Evolutionary conservation across 805 yeast species (phyloP).

Genomic region (Hanseniaspora occidentalis): DNA sequence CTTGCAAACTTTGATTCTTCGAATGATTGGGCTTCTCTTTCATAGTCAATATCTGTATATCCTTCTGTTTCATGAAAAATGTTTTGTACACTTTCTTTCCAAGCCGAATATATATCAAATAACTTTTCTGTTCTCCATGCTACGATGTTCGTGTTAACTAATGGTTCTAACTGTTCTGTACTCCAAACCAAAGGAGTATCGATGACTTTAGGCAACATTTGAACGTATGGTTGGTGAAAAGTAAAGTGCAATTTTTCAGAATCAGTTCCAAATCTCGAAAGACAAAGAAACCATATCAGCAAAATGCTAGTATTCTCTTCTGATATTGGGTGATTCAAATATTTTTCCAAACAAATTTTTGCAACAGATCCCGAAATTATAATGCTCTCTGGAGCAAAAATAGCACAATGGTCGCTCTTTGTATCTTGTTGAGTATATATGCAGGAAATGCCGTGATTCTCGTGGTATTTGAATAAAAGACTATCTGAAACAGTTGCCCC

Average conservation of each 20-base stretch:
- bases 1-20: too few species aligned
- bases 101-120: slow-evolving; percentile 43
- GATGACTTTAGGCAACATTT: slow-evolving; percentile 35
- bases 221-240: slow-evolving; percentile 30
- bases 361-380: slow-evolving; percentile 20
- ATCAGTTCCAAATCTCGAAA: slow-evolving; percentile 26
- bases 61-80: not conserved
- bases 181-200: slow-evolving; percentile 55
- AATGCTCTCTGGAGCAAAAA: slow-evolving; percentile 20
- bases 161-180: slow-evolving; percentile 33
- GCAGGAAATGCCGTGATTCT: slow-evolving; percentile 28
- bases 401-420: slow-evolving; percentile 10
- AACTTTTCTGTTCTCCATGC: slow-evolving; percentile 40
- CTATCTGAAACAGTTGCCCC: slow-evolving; percentile 26
- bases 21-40: too few species aligned
- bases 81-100: slow-evolving; percentile 26
- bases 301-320: slow-evolving; percentile 21
- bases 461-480: slow-evolving; percentile 23
- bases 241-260: slow-evolving; percentile 7
- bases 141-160: slow-evolving; percentile 58
- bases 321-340: slow-evolving; percentile 4
- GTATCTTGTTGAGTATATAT: slow-evolving; percentile 14
- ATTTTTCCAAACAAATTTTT: slow-evolving; percentile 12
- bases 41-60: too few species aligned
- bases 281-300: slow-evolving; percentile 29